Evolutionary conservation across 2,329 filamentous ascomycete species (phyloP).

Genomic region (Cercospora sesami): DNA sequence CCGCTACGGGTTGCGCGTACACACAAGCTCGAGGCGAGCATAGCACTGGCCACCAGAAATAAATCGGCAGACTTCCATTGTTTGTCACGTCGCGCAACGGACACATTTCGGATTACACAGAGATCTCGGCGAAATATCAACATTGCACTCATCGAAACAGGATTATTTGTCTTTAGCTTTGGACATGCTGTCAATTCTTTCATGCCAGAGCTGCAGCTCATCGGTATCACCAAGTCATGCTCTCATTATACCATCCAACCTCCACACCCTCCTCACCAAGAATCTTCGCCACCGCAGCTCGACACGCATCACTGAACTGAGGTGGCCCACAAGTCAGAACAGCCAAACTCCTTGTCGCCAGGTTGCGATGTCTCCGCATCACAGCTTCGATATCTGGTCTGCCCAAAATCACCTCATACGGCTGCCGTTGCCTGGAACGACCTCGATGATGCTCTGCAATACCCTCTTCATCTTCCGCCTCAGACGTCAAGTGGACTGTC

Average conservation of each 20-base stretch:
- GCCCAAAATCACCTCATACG: constrained; percentile 20
- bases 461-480: constrained; percentile 15
- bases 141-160: not conserved
- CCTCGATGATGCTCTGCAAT: not conserved
- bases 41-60: not conserved
- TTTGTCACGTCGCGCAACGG: no score
- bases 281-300: constrained; percentile 25
- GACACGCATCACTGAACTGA: constrained; percentile 26
- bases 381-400: constrained; percentile 26
- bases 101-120: not conserved
- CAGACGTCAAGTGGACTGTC: constrained; percentile 26
- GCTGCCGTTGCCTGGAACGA: not conserved
- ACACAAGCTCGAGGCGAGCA: not conserved
- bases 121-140: not conserved
- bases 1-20: not conserved
- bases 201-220: not conserved
- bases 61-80: no score
- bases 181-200: not conserved
- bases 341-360: constrained; percentile 21
- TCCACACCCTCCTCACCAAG: constrained; percentile 25
- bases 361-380: constrained; percentile 22
- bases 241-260: constrained; percentile 27
- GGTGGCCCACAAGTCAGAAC: constrained; percentile 27
- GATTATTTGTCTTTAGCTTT: not conserved
- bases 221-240: constrained; percentile 20